phyloP scores from a whole-genome alignment of 345 rosid genomes.

The Pistacia vera region DNA sequence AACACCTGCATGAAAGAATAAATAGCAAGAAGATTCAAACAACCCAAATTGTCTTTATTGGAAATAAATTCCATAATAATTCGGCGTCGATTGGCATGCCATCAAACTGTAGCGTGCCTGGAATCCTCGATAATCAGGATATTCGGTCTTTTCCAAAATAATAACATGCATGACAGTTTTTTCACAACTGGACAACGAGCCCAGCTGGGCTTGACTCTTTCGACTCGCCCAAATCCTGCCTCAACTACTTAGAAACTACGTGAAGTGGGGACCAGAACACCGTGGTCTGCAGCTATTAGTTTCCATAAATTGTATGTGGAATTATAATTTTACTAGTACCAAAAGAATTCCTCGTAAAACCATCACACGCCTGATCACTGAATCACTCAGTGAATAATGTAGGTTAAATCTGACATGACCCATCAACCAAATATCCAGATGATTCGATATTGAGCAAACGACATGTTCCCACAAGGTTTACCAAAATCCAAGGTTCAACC shows the following conservation, averaged over 20 bases:
- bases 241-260: background rate
- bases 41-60: background rate
- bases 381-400: background rate
- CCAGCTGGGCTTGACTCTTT: too few relatives aligned
- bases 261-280: background rate
- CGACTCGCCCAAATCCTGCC: background rate
- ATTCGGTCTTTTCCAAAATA: slow-evolving; percentile 6
- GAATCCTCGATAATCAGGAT: background rate
- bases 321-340: background rate
- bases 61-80: background rate
- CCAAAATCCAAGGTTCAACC: too few relatives aligned
- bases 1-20: background rate
- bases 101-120: too few relatives aligned
- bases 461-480: too few relatives aligned
- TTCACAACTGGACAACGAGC: too few relatives aligned
- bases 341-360: background rate
- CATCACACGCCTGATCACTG: slow-evolving; percentile 9
- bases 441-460: too few relatives aligned
- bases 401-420: background rate
- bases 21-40: background rate
- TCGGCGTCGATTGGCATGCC: background rate
- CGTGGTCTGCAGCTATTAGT: background rate
- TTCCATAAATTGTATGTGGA: background rate
- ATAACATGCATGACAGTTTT: slow-evolving; percentile 1
- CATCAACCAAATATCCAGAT: background rate